These are phyloP conservation scores for Acidiella bohemica DNA, from an alignment of 495 filamentous ascomycete genomes.

Conservation along the genomic window DNA sequence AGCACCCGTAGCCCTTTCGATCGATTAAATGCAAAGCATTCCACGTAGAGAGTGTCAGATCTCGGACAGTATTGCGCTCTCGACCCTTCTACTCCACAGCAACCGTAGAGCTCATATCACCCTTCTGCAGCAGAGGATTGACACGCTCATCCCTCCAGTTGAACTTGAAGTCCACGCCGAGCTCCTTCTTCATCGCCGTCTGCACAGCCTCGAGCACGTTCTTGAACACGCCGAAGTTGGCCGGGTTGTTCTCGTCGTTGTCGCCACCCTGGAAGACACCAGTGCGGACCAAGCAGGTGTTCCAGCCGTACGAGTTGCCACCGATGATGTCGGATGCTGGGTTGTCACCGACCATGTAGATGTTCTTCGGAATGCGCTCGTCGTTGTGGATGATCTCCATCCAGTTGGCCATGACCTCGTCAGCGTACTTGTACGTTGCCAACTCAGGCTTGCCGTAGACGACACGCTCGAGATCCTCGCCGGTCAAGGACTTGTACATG, in stretches of 20 bases:
- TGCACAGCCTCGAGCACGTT: constrained; percentile 26
- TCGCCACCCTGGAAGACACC: constrained; percentile 44
- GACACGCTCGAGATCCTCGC: constrained; percentile 64
- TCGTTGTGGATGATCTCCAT: constrained; percentile 66
- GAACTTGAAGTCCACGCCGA: constrained; percentile 25
- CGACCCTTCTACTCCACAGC: constrained; percentile 30
- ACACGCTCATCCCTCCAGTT: constrained; percentile 31
- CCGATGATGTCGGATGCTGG: constrained; percentile 66
- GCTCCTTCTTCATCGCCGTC: constrained; percentile 24
- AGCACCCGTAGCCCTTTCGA: no score
- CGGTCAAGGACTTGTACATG: constrained; percentile 64
- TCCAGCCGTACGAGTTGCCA: constrained; percentile 73
- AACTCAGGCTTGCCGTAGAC: constrained; percentile 72
- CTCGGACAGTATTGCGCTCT: not conserved
- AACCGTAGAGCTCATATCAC: constrained; percentile 39
- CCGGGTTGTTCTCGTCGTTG: constrained; percentile 26
- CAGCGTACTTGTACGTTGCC: constrained; percentile 70
- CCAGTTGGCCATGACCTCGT: constrained; percentile 60
- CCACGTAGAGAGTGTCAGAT: no score
- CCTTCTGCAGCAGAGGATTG: constrained; percentile 48
- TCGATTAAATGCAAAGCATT: no score
- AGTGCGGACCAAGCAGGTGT: constrained; percentile 54
- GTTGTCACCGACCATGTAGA: constrained; percentile 79
- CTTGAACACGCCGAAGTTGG: constrained; percentile 26
- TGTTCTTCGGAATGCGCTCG: constrained; percentile 52